These are phyloP conservation scores for Closterium sp. DNA, from an alignment of 139 green algal genomes.

Conservation along the genomic window DNA sequence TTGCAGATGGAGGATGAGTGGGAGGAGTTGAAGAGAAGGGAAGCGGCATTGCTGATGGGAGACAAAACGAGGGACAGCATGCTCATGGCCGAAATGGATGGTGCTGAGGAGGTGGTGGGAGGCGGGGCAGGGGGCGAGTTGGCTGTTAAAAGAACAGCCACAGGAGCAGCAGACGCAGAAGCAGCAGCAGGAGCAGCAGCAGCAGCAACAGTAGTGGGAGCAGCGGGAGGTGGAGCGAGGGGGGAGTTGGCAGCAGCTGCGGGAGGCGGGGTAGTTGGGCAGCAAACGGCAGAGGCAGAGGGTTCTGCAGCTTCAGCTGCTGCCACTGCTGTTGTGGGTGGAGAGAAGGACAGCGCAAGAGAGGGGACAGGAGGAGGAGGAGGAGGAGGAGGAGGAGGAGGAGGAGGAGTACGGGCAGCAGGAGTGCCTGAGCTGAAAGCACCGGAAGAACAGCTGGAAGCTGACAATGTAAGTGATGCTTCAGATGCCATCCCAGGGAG, in stretches of 20 bases:
- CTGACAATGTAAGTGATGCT: not conserved
- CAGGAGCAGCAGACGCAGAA: not conserved
- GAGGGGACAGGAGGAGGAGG: not conserved
- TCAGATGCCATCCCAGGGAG: too few species aligned
- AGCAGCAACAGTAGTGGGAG: not conserved
- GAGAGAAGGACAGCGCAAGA: too few species aligned
- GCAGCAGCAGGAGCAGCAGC: not conserved
- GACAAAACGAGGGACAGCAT: not conserved
- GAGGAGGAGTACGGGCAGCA: too few species aligned
- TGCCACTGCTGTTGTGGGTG: not conserved
- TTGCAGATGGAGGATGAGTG: constrained; percentile 12
- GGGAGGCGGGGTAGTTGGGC: too few species aligned
- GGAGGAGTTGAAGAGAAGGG: not conserved
- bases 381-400: not conserved
- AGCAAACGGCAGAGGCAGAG: too few species aligned
- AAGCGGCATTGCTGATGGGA: not conserved
- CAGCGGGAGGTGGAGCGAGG: not conserved
- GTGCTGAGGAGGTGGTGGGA: not conserved
- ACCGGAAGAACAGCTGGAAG: not conserved
- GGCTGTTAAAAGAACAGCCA: not conserved
- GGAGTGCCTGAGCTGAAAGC: not conserved
- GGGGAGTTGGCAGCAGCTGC: not conserved
- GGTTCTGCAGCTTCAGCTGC: not conserved
- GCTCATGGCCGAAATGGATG: constrained; percentile 37
- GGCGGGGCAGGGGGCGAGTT: too few species aligned